These are phyloP conservation scores for Mycena rebaudengoi DNA, from an alignment of 768 basidiomycete genomes.

Conservation along the genomic window DNA sequence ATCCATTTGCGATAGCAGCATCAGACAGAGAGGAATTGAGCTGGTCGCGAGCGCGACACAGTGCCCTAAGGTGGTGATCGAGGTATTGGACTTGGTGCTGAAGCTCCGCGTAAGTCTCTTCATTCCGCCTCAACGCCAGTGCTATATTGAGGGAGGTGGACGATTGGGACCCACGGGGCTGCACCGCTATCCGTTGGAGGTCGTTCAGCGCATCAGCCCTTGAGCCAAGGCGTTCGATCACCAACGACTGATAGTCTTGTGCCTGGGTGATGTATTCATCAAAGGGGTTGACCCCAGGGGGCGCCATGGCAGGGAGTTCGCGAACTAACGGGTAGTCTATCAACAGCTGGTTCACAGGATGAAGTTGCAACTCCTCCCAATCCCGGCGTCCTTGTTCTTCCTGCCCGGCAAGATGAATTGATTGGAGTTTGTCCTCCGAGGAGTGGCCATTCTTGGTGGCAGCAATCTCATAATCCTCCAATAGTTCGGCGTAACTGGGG, in stretches of 20 bases:
- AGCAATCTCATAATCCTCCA: not conserved
- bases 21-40: too few species aligned
- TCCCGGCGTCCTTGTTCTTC: not conserved
- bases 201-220: too few species aligned
- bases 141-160: too few species aligned
- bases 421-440: not conserved
- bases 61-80: too few species aligned
- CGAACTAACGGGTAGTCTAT: not conserved
- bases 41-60: too few species aligned
- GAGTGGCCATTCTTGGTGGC: not conserved
- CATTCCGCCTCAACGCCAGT: too few species aligned
- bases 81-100: too few species aligned
- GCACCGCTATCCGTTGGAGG: too few species aligned
- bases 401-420: not conserved
- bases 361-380: not conserved
- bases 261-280: not conserved
- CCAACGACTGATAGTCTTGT: constrained; percentile 21
- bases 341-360: not conserved
- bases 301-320: not conserved
- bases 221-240: too few species aligned
- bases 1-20: too few species aligned
- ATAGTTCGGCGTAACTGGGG: not conserved
- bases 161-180: too few species aligned
- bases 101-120: too few species aligned
- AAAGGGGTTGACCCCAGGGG: not conserved